Base-by-base conservation (phyloP, 108 stramenopile species). In the Aurantiochytrium sp. region DNA sequence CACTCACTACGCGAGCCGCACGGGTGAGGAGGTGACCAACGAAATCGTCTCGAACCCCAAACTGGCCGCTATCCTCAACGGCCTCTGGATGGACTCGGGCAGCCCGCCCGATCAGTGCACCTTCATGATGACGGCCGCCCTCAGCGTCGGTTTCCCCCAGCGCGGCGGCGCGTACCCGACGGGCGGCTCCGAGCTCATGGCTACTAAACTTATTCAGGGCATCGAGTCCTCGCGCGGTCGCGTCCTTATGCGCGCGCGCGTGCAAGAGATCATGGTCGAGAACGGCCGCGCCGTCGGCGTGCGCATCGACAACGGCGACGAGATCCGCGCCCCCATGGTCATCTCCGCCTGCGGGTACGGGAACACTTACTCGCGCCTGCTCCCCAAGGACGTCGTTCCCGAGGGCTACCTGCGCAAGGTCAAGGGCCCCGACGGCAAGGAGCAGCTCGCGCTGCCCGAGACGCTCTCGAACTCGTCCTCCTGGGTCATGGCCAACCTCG, bases 261-360 rank as follows among this genome's bases (percentile, higher is more conserved):
- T 91, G 52, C 81, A 86, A n/a, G 48, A 91, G 55, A n/a, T 91
- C 45, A 22, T 91, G 22, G 6, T 87, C 31, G 87, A 93, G 55
- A 68, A 94, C 89, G 87, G 52, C 32, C 24, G 27, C 34, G 48
- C 31, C 87, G 68, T 73, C 42, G 89, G 90, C 30, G 89, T 65
- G 1, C 87, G 89, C 6, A 15, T 89, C 30, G 27, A 4, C 31
- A 50, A 89, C 52, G 89, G 89, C 8, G 94, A 50, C 59, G 90
- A 45, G 81, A 39, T 69, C 85, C 34, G 52, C 12, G 85, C 89
- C 19, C 55, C 36, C 12, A 6, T 12, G 4, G 87, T 91, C 55
- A 59, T 87, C 4, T 91, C 90, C 32, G 85, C 86, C n/a, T 48
- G 81, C n/a, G 85, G 86, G 21, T 86, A 89, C 55, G 73, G 37